Base-by-base conservation (phyloP, 768 basidiomycete species). In the Podaxis sp. region DNA sequence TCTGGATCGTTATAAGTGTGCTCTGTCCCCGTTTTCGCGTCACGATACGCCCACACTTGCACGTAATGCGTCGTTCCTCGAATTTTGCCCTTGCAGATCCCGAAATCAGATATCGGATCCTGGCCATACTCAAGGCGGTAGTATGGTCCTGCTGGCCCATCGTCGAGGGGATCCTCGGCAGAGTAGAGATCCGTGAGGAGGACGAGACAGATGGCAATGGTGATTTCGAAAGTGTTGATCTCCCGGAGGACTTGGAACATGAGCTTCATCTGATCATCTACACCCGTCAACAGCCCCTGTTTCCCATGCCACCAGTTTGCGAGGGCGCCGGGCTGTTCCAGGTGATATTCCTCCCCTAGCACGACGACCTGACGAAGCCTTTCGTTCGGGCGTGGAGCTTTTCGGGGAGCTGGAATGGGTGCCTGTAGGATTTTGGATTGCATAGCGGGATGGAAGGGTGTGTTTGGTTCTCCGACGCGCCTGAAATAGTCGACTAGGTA, bases 91-190 rank as follows among this genome's bases (percentile, higher is more conserved):
- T 68, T 67, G 1, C 71, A 74, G 51, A 82, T 76, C 2, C 82
- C 81, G 63, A 82, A 79, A 62, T 83, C 80, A 0, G 77, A 38
- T 39, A 84, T 78, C 19, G 79, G 80, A 1, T 73, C 73, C 5
- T 71, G 69, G 22, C 71, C 66, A 61, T 77, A 77, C 6, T 71
- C 68, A 13, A 82, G 67, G 8, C 80, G 73, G 7, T 76, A 57
- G 2, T 79, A 72, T 0, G 68, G 55, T n/a, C 30, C 19, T 17
- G 30, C 40, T 17, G 5, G 7, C 11, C 11, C 39, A 1, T 28
- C 8, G 15, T 63, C 54, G 5, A 22, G 6, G 9, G 54, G 9
- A 19, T 28, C n/a, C 9, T 24, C 39, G 30, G 80, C 76, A 1
- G 78, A 76, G 66, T 79, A 81, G 28, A 82, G 72, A 58, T 76